A percentile compares a stretch with the other conserved stretches of the same genome.
Conservation (phyloP, 164 flowering plant species). For the Euptelea pleiosperma region DNA sequence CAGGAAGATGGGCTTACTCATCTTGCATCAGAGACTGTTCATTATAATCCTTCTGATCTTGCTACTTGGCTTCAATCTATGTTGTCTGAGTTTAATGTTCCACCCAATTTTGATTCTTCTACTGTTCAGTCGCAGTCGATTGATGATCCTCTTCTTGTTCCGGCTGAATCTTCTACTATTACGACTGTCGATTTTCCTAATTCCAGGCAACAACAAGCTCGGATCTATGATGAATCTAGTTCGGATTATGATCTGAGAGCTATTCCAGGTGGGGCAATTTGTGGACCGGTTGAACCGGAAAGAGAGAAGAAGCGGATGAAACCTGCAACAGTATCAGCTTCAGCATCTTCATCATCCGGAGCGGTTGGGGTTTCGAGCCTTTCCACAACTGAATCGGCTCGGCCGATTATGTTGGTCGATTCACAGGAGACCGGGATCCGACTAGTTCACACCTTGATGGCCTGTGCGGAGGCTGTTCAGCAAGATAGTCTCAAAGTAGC, state of each 20-base stretch:
- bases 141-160: conserved; percentile 2
- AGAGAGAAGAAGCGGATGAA: conserved; percentile 38
- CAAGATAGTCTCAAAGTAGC: conserved; percentile 47
- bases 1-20: conserved; percentile 52
- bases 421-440: conserved; percentile 67
- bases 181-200: conserved; percentile 19
- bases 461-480: conserved; percentile 83
- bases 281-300: conserved; percentile 14
- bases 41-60: conserved; percentile 81
- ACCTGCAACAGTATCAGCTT: conserved; percentile 16
- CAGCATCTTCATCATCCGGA: conserved; percentile 4
- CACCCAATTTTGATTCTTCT: conserved; percentile 9
- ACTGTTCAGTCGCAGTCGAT: not conserved
- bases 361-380: too few species aligned
- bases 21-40: conserved; percentile 60
- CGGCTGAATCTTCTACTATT: conserved; percentile 29
- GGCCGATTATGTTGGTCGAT: conserved; percentile 57
- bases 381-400: conserved; percentile 9
- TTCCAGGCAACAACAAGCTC: conserved; percentile 6
- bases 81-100: conserved; percentile 54
- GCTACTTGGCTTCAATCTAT: conserved; percentile 64
- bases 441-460: conserved; percentile 74
- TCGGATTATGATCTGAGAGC: conserved; percentile 57
- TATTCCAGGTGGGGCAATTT: conserved; percentile 59
- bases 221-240: conserved; percentile 8